Percentiles rank a stretch among this genome's conserved stretches.
Conservation (phyloP, 2,329 filamentous ascomycete species). For the Periconia sp. region DNA sequence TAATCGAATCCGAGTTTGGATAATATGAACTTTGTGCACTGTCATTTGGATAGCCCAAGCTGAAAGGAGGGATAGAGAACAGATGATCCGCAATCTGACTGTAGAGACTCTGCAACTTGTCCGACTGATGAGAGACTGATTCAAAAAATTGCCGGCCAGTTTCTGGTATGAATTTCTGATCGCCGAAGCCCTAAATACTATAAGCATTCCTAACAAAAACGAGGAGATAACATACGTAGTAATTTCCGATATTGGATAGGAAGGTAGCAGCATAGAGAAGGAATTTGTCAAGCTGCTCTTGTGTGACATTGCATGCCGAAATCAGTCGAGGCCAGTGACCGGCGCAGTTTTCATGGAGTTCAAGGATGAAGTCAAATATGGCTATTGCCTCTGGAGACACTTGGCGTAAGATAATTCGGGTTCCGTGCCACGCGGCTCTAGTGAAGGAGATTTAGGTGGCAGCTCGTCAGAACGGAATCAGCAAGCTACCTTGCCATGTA, state of each 20-base stretch:
- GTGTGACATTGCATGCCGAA: constrained; percentile 67
- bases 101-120: constrained; percentile 7
- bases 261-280: constrained; percentile 81
- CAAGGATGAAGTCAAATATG: constrained; percentile 81
- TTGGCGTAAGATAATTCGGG: constrained; percentile 78
- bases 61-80: constrained; percentile 9
- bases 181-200: constrained; percentile 71
- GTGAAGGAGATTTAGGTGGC: background rate
- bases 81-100: constrained; percentile 6
- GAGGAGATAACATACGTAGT: constrained; percentile 45
- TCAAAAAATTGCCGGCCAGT: constrained; percentile 4
- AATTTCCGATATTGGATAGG: constrained; percentile 81
- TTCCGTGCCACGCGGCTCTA: constrained; percentile 56
- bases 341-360: constrained; percentile 68
- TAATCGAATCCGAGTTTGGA: constrained; percentile 9
- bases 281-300: constrained; percentile 63
- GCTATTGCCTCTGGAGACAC: constrained; percentile 80
- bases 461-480: background rate
- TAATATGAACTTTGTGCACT: constrained; percentile 18
- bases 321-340: constrained; percentile 76
- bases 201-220: background rate
- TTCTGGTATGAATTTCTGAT: constrained; percentile 82
- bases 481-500: constrained; percentile 15
- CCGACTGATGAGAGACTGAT: constrained; percentile 8
- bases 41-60: constrained; percentile 15